Evolutionary conservation across 495 filamentous ascomycete species (phyloP).

Genomic region (Hypomontagnella submonticulosa): DNA sequence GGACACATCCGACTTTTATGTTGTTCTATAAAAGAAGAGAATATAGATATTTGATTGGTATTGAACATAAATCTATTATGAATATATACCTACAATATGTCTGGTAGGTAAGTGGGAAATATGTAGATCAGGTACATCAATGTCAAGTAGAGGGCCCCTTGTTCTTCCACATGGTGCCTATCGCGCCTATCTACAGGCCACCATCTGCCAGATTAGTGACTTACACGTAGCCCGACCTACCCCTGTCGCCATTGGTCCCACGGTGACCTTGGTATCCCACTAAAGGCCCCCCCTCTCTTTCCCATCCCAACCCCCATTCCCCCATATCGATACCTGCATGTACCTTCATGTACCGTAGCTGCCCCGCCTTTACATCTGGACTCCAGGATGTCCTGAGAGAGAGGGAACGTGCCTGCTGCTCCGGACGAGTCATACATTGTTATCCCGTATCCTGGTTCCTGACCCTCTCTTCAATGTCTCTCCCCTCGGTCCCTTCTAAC

Average conservation of each 20-base stretch:
- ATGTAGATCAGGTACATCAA: neutral
- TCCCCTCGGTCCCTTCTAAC: neutral
- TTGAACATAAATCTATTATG: too few relatives aligned
- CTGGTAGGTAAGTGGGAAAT: neutral
- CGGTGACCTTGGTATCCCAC: constrained; percentile 9
- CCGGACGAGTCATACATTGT: constrained; percentile 38
- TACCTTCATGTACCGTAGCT: constrained; percentile 27
- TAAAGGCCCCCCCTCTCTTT: constrained; percentile 11
- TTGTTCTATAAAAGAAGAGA: neutral
- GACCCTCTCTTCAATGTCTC: neutral
- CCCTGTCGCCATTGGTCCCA: constrained; percentile 33
- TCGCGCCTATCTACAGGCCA: constrained; percentile 37
- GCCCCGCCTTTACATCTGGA: constrained; percentile 36
- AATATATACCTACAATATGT: constrained; percentile 1
- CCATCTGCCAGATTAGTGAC: constrained; percentile 26
- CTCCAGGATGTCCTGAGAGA: constrained; percentile 11
- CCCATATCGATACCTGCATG: neutral
- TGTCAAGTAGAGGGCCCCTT: constrained; percentile 21
- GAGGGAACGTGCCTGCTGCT: constrained; percentile 32
- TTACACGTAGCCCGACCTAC: constrained; percentile 35
- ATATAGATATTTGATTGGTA: neutral
- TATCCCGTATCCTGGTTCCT: constrained; percentile 6
- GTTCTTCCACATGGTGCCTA: constrained; percentile 41
- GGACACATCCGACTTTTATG: neutral
- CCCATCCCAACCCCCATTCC: constrained; percentile 6